Conservation (phyloP, 31 red algal genomes). For the Odonthalia washingtoniensis region DNA sequence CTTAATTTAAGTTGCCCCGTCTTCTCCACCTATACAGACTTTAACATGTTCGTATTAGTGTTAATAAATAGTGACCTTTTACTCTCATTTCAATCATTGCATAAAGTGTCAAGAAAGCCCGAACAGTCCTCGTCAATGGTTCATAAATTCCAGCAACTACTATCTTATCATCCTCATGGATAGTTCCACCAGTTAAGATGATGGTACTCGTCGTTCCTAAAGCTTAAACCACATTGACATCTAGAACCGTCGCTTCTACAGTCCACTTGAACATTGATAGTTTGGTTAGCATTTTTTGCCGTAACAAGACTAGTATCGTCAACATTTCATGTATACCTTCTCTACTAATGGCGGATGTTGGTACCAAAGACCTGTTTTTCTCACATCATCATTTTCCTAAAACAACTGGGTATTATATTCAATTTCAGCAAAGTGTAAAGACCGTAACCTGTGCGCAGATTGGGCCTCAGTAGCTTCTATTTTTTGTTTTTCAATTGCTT, state of each 20-base stretch:
- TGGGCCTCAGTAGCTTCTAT: slow-evolving; percentile 36
- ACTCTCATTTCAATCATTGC: slow-evolving; percentile 99
- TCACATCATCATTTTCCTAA: slow-evolving; percentile 92
- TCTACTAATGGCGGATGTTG: slow-evolving; percentile 94
- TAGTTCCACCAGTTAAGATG: slow-evolving; percentile 90
- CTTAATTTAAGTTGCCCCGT: too few relatives aligned
- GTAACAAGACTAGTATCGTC: slow-evolving; percentile 87
- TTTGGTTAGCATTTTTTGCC: slow-evolving; percentile 84
- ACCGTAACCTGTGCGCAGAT: slow-evolving; percentile 80
- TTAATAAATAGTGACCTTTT: too few relatives aligned
- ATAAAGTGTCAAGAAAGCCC: slow-evolving; percentile 95
- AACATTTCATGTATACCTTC: slow-evolving; percentile 99
- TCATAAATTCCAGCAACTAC: slow-evolving; percentile 96
- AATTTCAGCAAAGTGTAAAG: slow-evolving; percentile 88
- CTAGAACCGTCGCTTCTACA: slow-evolving; percentile 85
- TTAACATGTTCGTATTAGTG: too few relatives aligned
- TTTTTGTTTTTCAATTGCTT: slow-evolving; percentile 3
- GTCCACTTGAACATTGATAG: slow-evolving; percentile 68
- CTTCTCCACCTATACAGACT: too few relatives aligned
- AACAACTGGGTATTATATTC: slow-evolving; percentile 97
- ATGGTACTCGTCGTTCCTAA: slow-evolving; percentile 97
- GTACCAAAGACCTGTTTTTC: slow-evolving; percentile 91
- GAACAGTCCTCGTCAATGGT: slow-evolving; percentile 91
- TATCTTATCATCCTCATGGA: slow-evolving; percentile 94
- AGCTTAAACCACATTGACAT: slow-evolving; percentile 97